phyloP scores from a whole-genome alignment of 192 early-diverging fungal species.

The Coemansia javaensis region DNA sequence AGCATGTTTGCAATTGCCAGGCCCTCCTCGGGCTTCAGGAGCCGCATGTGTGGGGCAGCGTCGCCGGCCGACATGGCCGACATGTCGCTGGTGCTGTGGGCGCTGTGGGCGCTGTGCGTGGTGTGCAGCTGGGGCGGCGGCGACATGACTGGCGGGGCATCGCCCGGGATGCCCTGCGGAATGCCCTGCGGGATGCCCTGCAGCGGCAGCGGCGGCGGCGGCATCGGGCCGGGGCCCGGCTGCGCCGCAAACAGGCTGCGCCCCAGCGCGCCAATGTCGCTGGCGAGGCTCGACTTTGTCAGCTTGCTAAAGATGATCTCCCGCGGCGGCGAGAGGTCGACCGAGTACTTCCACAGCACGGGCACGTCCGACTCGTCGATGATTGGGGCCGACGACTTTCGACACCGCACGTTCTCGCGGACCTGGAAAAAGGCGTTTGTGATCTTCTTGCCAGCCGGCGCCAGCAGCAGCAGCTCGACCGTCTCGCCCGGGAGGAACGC shows the following conservation, averaged over 20 bases:
- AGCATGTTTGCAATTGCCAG: conserved; percentile 18
- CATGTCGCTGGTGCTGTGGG: conserved; percentile 14
- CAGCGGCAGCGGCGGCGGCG: not conserved
- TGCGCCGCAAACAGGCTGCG: conserved; percentile 36
- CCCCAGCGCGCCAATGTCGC: conserved; percentile 46
- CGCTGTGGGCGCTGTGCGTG: conserved; percentile 2
- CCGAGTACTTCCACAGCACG: conserved; percentile 45
- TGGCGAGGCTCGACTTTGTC: conserved; percentile 27
- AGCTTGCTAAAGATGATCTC: conserved; percentile 44
- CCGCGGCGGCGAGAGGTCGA: conserved; percentile 22
- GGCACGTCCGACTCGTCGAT: conserved; percentile 52
- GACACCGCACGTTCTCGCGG: conserved; percentile 44
- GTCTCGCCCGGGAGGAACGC: conserved; percentile 42
- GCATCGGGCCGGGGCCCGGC: not conserved
- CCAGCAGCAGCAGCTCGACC: conserved; percentile 43
- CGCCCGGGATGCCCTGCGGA: conserved; percentile 1
- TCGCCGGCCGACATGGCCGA: conserved; percentile 6
- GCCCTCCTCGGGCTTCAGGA: conserved; percentile 14
- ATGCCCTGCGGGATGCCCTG: conserved; percentile 2
- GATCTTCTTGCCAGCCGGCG: conserved; percentile 38
- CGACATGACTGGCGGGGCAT: not conserved
- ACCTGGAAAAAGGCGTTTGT: conserved; percentile 34
- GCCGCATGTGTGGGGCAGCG: not conserved
- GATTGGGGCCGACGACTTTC: conserved; percentile 49
- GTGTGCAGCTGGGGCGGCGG: not conserved